A percentile compares a stretch with the other conserved stretches of the same genome.
phyloP scores from a whole-genome alignment of 2,329 filamentous ascomycete genomes.

The Monilinia fructigena region DNA sequence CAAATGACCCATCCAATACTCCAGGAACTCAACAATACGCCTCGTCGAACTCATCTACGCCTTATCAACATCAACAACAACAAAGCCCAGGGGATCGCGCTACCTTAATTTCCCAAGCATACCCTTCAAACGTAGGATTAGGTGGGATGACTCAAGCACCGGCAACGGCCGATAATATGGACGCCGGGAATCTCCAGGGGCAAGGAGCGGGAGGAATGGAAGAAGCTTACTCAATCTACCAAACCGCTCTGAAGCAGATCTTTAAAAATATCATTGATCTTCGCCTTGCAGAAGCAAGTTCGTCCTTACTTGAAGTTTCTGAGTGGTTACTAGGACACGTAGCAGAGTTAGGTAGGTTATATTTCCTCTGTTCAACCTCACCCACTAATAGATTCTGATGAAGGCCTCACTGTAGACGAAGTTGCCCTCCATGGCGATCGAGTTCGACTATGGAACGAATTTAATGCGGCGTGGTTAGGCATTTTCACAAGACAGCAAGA shows the following conservation, averaged over 20 bases:
- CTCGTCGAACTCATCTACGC: slow-evolving; percentile 53
- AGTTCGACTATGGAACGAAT: slow-evolving; percentile 86
- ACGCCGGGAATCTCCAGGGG: slow-evolving; percentile 58
- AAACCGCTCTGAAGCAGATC: slow-evolving; percentile 58
- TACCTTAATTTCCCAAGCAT: slow-evolving; percentile 55
- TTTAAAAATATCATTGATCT: slow-evolving; percentile 62
- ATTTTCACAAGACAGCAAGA: slow-evolving; percentile 83
- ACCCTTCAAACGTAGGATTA: slow-evolving; percentile 50
- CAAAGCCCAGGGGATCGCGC: slow-evolving; percentile 54
- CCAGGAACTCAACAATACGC: slow-evolving; percentile 52
- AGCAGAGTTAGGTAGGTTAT: slow-evolving; percentile 61
- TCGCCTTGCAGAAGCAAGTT: slow-evolving; percentile 57
- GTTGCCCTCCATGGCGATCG: slow-evolving; percentile 71
- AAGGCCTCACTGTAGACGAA: slow-evolving; percentile 84
- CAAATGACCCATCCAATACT: slow-evolving; percentile 61
- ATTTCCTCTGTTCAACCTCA: slow-evolving; percentile 36
- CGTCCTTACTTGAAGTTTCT: slow-evolving; percentile 59
- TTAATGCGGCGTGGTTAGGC: slow-evolving; percentile 89
- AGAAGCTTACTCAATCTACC: slow-evolving; percentile 67
- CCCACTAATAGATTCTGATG: slow-evolving; percentile 41
- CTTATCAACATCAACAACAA: slow-evolving; percentile 55
- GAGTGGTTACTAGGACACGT: slow-evolving; percentile 66
- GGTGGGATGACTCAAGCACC: slow-evolving; percentile 48
- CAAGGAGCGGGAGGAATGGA: slow-evolving; percentile 55
- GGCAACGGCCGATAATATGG: slow-evolving; percentile 45